Percentiles rank a stretch among this genome's conserved stretches.
phyloP scores from a whole-genome alignment of 176 grass and related monocot genomes.

The Rhynchospora breviuscula region DNA sequence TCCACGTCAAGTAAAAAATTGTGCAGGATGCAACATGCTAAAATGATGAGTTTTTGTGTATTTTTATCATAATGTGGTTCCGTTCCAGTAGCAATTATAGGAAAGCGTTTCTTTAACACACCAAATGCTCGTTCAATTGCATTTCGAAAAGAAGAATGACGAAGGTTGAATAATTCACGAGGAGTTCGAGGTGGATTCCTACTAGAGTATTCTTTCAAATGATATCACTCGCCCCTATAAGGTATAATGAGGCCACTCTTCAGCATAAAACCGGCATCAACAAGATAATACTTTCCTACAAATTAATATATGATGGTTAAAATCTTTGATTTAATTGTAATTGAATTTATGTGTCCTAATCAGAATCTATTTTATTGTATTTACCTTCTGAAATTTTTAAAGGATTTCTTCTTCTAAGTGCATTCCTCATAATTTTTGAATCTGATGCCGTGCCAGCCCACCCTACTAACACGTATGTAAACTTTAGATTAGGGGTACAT shows the following conservation, averaged over 20 bases:
- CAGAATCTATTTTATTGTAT: neutral
- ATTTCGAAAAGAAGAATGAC: slow-evolving; percentile 16
- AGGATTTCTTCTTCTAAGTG: neutral
- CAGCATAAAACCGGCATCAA: neutral
- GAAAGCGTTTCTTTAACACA: slow-evolving; percentile 3
- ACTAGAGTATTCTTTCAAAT: neutral
- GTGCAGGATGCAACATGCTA: slow-evolving; percentile 1
- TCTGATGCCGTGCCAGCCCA: neutral
- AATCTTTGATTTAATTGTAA: no score
- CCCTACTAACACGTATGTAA: neutral
- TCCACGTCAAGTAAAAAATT: neutral
- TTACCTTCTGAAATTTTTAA: slow-evolving; percentile 1
- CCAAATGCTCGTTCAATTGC: slow-evolving; percentile 8
- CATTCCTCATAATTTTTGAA: slow-evolving; percentile 11
- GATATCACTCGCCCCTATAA: neutral
- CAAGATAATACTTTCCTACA: slow-evolving; percentile 14
- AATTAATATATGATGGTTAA: no score
- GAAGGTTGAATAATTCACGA: slow-evolving; percentile 12
- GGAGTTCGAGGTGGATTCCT: neutral
- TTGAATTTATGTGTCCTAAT: neutral
- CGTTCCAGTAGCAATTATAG: neutral
- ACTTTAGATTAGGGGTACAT: slow-evolving; percentile 5
- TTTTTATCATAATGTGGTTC: neutral
- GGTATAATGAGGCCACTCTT: neutral
- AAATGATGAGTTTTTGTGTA: neutral